Base-by-base conservation (phyloP, 2,329 filamentous ascomycete genomes). In the Colletotrichum sp. region DNA sequence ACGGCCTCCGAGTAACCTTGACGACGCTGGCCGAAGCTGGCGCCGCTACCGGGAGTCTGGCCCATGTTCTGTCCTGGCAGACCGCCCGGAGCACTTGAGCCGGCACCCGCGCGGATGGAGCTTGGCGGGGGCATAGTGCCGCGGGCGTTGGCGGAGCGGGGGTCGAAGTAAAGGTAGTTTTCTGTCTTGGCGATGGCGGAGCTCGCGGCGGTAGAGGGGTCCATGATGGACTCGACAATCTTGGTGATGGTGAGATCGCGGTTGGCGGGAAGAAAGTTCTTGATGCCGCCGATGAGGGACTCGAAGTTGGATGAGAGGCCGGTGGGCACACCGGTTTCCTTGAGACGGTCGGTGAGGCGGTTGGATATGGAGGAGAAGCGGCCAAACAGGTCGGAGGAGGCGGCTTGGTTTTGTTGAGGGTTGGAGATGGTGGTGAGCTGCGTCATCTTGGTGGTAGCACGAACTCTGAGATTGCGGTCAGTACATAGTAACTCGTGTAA, bases 151-250 rank as follows among this genome's bases (percentile, higher is more conserved):
- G 96, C 95, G 78, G 94, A 97, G 68, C 96, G 92, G 1, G 97
- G 97, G 82, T 99, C 97, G 83, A 98, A 99, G 88, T 98, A 99
- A 34, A 98, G 91, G 81, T 98, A 99, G 80, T 95, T 94, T 83
- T 99, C 97, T 2, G 97, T 98, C 88, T 98, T 98, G 76, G 95
- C 94, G 78, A 99, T 97, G 30, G 97, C 97, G 30, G 94, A 96
- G 8, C 95, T 96, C 6, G 95, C 95, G 5, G 97, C 96, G 13
- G 95, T 92, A 61, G 95, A 91, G 0, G 97, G 97, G 81, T 99
- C 97, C 96, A 99, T 99, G 81, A 99, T 93, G 2, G 95, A 98
- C 84, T 99, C 97, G 55, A 97, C 96, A 82, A 99, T 98, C 86
- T 98, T 98, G 72, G 97, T 99, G 69, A 99, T 91, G 0, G 97